phyloP scores from a whole-genome alignment of 2,329 filamentous ascomycete species.

The Sclerotinia trifoliorum region DNA sequence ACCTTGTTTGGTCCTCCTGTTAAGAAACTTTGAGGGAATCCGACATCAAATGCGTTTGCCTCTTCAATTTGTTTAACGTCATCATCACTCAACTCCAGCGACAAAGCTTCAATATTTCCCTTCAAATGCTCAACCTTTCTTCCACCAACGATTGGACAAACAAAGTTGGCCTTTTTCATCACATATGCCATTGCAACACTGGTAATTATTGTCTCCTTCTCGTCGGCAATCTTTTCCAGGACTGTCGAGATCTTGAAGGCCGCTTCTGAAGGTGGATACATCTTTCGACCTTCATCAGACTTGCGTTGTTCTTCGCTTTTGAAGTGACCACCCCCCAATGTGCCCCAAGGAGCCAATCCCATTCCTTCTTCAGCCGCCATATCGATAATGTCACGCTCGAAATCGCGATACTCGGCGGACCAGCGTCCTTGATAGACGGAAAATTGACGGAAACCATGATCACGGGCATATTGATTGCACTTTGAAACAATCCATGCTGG shows the following conservation, averaged over 20 bases:
- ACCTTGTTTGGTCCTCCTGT: slow-evolving; percentile 33
- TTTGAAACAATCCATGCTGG: slow-evolving; percentile 69
- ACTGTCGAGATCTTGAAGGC: slow-evolving; percentile 46
- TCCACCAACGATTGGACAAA: slow-evolving; percentile 72
- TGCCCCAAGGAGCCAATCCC: slow-evolving; percentile 56
- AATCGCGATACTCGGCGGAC: slow-evolving; percentile 61
- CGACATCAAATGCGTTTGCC: slow-evolving; percentile 60
- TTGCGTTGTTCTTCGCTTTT: slow-evolving; percentile 47
- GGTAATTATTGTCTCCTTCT: slow-evolving; percentile 57
- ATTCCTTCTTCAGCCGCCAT: slow-evolving; percentile 59
- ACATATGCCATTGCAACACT: slow-evolving; percentile 71
- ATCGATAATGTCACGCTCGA: slow-evolving; percentile 60
- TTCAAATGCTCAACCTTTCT: slow-evolving; percentile 68
- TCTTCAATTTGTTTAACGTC: slow-evolving; percentile 67
- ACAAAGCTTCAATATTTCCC: slow-evolving; percentile 67
- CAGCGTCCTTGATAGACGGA: slow-evolving; percentile 67
- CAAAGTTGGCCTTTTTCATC: slow-evolving; percentile 67
- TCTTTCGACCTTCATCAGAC: slow-evolving; percentile 41
- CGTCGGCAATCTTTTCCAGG: slow-evolving; percentile 57
- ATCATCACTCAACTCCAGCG: slow-evolving; percentile 55
- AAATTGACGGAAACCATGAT: slow-evolving; percentile 69
- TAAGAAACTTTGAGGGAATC: slow-evolving; percentile 65
- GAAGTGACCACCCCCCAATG: slow-evolving; percentile 51
- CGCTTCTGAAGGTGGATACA: slow-evolving; percentile 46
- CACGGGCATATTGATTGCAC: slow-evolving; percentile 66